These are phyloP conservation scores for Hanseniaspora lachancei DNA, from an alignment of 805 yeast species.

Conservation along the genomic window DNA sequence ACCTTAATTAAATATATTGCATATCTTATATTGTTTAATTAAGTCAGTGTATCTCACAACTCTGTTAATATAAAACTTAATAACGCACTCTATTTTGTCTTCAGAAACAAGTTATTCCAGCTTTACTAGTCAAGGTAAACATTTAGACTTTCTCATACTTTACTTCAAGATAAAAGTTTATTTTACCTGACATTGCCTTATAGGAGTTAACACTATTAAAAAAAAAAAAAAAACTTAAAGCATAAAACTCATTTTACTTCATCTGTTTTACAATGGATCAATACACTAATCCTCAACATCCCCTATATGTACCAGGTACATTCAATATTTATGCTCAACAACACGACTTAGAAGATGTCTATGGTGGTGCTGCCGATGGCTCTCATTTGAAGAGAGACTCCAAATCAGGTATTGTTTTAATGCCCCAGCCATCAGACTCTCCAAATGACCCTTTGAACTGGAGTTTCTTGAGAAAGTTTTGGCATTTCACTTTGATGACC, in stretches of 20 bases:
- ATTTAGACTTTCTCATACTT: neutral
- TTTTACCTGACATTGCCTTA: neutral
- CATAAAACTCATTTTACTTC: neutral
- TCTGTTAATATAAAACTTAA: neutral
- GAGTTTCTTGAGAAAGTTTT: conserved; percentile 29
- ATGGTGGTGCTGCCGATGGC: conserved; percentile 21
- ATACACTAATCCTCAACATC: conserved; percentile 29
- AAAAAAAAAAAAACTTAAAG: neutral
- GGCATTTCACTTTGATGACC: conserved; percentile 40
- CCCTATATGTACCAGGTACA: conserved; percentile 45
- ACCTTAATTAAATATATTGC: neutral
- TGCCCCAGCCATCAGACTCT: conserved; percentile 54
- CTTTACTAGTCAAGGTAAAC: neutral
- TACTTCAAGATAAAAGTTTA: neutral
- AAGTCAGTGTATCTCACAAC: neutral
- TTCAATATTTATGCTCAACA: conserved; percentile 36
- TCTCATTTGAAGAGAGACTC: conserved; percentile 26
- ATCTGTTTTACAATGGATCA: conserved; percentile 24
- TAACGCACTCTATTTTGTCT: conserved; percentile 1
- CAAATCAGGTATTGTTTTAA: conserved; percentile 30
- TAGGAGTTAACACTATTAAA: neutral
- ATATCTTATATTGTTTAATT: neutral
- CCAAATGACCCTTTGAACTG: conserved; percentile 57
- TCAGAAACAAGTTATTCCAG: conserved; percentile 11
- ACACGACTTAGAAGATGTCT: conserved; percentile 20